Conservation (phyloP, 2,329 filamentous ascomycete genomes). For the Cercospora zeae-maydis region DNA sequence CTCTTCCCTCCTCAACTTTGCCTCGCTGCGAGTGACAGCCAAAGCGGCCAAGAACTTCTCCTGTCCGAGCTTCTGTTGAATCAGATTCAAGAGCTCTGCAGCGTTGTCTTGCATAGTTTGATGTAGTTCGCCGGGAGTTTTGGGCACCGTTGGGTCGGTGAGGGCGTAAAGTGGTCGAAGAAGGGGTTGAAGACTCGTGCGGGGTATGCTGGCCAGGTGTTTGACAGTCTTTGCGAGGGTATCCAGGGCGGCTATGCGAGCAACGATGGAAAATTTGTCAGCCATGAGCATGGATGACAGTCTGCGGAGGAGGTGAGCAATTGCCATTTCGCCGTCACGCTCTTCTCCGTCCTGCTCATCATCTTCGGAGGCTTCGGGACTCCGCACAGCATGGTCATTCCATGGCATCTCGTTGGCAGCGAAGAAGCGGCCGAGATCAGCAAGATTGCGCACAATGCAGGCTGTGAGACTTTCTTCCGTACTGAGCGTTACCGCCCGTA, state of each 20-base stretch:
- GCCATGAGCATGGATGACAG: conserved; percentile 66
- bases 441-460: conserved; percentile 74
- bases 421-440: conserved; percentile 71
- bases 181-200: conserved; percentile 62
- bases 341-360: conserved; percentile 39
- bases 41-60: conserved; percentile 73
- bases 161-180: conserved; percentile 74
- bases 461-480: conserved; percentile 68
- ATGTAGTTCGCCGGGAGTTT: conserved; percentile 54
- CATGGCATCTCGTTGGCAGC: conserved; percentile 55
- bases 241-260: conserved; percentile 68
- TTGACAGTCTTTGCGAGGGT: conserved; percentile 68
- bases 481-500: conserved; percentile 59
- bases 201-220: conserved; percentile 60
- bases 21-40: conserved; percentile 66
- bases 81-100: conserved; percentile 71
- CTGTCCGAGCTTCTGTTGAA: conserved; percentile 82
- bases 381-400: conserved; percentile 43
- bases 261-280: conserved; percentile 59
- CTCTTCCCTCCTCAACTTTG: conserved; percentile 68
- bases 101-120: conserved; percentile 68
- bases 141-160: conserved; percentile 70
- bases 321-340: conserved; percentile 45
- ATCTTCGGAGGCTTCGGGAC: conserved; percentile 42
- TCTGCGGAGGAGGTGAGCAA: conserved; percentile 75